Base-by-base conservation (phyloP, 108 stramenopile genomes). In the Cyclotella atomus region DNA sequence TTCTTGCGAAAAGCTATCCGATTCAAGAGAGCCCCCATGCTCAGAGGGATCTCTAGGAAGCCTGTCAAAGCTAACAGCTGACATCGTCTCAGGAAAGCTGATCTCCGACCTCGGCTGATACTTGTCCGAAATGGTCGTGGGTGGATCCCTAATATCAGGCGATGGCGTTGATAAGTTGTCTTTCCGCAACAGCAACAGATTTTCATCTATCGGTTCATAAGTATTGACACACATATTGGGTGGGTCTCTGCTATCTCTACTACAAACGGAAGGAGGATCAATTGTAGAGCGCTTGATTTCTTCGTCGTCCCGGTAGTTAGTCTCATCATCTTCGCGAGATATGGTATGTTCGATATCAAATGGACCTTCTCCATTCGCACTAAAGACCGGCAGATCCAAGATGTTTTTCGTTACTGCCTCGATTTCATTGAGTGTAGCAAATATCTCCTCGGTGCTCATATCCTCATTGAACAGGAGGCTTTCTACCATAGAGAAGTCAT, bases 231-330 rank as follows among this genome's bases (percentile, higher is more conserved):
- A 10, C 52, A 52, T 21, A 17, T 59, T 3, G 33, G 57, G 57
- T 32, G 57, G 57, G 33, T 59, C 57, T 27, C 30, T 14, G 20
- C 57, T 19, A 59, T 8, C 5, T 17, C n/a, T n/a, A n/a, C n/a
- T n/a, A n/a, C n/a, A n/a, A n/a, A 34, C 57, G 33, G 57, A 59
- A 1, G 57, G 57, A 27, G 57, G 57, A 59, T 59, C 57, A 8
- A 59, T 35, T 16, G 15, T 59, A 6, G 57, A 59, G 20, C 57
- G 33, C 14, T 9, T 59, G 19, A 2, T 59, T 30, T 34, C 29
- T 9, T 6, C 14, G 17, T 35, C 57, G 30, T 32, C 16, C 29
- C 9, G 17, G 12, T 1, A 33, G 17, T 5, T 32, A 19, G 57
- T 9, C 14, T 30, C 57, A 52, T 6, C 52, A 10, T 41, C 38